Conservation (phyloP, 2,329 filamentous ascomycete genomes). For the Exophiala sp. region DNA sequence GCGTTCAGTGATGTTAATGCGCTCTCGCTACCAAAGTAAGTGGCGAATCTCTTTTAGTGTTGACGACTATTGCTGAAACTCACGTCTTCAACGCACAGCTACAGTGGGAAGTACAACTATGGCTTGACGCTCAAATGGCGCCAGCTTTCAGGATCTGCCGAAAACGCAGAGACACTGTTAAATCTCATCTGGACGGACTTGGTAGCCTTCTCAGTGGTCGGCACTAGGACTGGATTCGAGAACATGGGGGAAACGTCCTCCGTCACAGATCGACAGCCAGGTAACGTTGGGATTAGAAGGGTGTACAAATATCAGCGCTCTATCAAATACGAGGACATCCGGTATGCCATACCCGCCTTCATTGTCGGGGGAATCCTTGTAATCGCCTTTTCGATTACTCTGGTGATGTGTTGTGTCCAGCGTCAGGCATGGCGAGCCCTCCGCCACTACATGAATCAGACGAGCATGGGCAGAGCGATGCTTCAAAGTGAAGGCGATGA, state of each 20-base stretch:
- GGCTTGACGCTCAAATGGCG: conserved; percentile 15
- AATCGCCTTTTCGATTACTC: neutral
- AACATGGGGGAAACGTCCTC: conserved; percentile 1
- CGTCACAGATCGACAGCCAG: neutral
- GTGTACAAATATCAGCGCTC: neutral
- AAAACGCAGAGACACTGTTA: conserved; percentile 35
- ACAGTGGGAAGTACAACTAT: conserved; percentile 2
- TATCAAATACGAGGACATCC: neutral
- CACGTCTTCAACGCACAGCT: neutral
- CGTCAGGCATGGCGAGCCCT: neutral
- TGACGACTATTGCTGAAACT: too few species aligned
- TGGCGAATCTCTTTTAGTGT: neutral
- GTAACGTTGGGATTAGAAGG: neutral
- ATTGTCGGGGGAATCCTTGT: neutral
- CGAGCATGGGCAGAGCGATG: neutral
- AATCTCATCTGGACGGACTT: conserved; percentile 47
- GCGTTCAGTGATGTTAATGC: neutral
- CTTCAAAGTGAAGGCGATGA: too few species aligned
- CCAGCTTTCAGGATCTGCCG: conserved; percentile 31
- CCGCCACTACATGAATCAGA: neutral
- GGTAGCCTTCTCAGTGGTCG: conserved; percentile 40
- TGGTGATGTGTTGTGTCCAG: neutral
- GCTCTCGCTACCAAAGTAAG: neutral
- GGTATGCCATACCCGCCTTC: neutral
- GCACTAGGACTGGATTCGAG: conserved; percentile 32